Evolutionary conservation across 2,329 filamentous ascomycete genomes (phyloP), one percentile per base, ranked within the genome.

Genomic region (Hypoxylon sp.): DNA sequence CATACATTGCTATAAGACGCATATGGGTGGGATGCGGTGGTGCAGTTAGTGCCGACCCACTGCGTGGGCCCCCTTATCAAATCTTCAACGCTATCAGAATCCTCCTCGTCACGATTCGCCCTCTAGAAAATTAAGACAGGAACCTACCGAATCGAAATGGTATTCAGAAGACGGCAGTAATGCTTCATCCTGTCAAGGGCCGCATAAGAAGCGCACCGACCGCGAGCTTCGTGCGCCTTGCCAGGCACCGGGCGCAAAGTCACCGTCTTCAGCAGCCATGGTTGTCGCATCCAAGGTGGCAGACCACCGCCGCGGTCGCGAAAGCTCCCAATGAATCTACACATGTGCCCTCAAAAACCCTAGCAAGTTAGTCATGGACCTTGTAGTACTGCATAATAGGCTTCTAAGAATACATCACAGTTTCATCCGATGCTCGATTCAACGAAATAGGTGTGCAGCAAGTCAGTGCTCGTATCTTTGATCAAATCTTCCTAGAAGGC

Each of bases 381-480:
- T 31, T 68, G 20, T 44, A 4, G 48, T 25, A 30, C 54, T 66
- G 44, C 60, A 49, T 22, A 14, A 60, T 37, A 42, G n/a, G 37
- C 5, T 44, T 64, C 69, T 73, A 65, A 74, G 66, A 65, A 51
- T 25, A 67, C 20, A 46, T 61, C 22, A 44, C 69, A 85, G 83
- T 87, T 31, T 77, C 81, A 0, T 86, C 88, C 6, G 81, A 86
- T 63, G 85, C 93, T 54, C 90, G 96, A 72, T 93, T 92, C 83
- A 99, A 97, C 81, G 92, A 97, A 73, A 95, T 99, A 75, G 94
- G 93, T 59, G 93, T 99, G 42, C 96, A 99, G 82, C 95, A 98
- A 77, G 84, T 99, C 73, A 98, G 94, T 84, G 85, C 87, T 66
- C 87, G 95, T 83, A 86, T 99, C 49, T 93, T 95, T 79, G 78